Evolutionary conservation across 2,329 filamentous ascomycete species (phyloP).

Genomic region (Aspergillus japonicus): DNA sequence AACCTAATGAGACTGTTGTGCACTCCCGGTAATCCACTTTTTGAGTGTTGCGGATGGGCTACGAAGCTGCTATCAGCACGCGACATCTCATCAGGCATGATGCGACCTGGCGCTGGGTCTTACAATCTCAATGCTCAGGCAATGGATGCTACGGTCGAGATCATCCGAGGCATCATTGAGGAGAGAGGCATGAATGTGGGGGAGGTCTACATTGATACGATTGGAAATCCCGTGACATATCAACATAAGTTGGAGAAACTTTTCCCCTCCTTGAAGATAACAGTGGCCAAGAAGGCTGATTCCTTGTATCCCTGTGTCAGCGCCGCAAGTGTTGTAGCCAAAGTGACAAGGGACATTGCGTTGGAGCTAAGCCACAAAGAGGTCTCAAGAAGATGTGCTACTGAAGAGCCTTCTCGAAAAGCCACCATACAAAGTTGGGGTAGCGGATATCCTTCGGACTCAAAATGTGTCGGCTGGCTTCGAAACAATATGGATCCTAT

Average conservation of each 20-base stretch:
- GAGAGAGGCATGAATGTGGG: conserved; percentile 72
- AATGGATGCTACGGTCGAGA: conserved; percentile 81
- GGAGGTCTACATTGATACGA: conserved; percentile 94
- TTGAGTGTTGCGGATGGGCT: conserved; percentile 76
- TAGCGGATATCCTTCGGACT: conserved; percentile 90
- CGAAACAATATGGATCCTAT: conserved; percentile 83
- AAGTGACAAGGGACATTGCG: conserved; percentile 89
- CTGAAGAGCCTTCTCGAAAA: conserved; percentile 32
- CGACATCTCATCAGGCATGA: conserved; percentile 78
- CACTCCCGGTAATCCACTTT: conserved; percentile 58
- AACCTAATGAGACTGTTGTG: conserved; percentile 71
- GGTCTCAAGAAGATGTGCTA: conserved; percentile 38
- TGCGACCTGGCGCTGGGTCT: conserved; percentile 52
- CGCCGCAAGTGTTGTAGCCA: conserved; percentile 90
- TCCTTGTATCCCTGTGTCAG: conserved; percentile 89
- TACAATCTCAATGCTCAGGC: conserved; percentile 98
- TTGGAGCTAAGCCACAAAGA: conserved; percentile 73
- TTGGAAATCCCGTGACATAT: conserved; percentile 78
- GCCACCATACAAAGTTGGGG: conserved; percentile 64
- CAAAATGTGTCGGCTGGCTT: conserved; percentile 76
- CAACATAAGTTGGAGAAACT: conserved; percentile 79
- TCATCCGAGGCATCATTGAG: conserved; percentile 75
- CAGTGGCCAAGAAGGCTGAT: conserved; percentile 87
- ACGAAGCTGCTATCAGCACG: conserved; percentile 76
- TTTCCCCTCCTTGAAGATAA: conserved; percentile 75